Percentiles rank a stretch among this genome's conserved stretches.
phyloP scores from a whole-genome alignment of 1,284 basidiomycete genomes.

The Marasmius sp. region DNA sequence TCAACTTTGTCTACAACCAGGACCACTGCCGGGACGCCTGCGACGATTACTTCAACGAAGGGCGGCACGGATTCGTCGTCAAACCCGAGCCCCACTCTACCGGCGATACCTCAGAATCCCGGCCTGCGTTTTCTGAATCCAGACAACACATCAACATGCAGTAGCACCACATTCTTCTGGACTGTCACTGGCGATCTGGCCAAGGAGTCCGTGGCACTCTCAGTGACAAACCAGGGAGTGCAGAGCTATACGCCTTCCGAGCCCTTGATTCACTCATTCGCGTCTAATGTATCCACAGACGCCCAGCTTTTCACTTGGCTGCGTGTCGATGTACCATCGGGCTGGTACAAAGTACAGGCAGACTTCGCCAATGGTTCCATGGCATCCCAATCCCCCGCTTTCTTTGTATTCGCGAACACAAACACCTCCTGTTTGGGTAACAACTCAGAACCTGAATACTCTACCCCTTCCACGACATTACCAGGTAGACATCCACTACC shows the following conservation, averaged over 20 bases:
- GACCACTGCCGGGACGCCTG: not conserved
- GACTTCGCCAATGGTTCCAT: conserved; percentile 17
- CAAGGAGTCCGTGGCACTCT: not conserved
- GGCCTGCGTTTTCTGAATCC: not conserved
- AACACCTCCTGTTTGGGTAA: conserved; percentile 37
- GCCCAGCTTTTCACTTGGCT: conserved; percentile 28
- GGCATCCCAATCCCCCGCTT: conserved; percentile 17
- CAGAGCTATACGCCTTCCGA: not conserved
- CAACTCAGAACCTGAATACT: not conserved
- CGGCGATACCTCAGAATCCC: not conserved
- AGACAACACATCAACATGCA: not conserved
- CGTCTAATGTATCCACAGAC: conserved; percentile 1
- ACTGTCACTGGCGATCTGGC: not conserved
- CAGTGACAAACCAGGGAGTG: conserved; percentile 3
- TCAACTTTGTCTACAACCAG: not conserved
- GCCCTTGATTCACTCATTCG: conserved; percentile 1
- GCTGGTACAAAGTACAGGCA: conserved; percentile 40
- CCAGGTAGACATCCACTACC: not conserved
- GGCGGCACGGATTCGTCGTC: too few species aligned
- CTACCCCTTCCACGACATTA: not conserved
- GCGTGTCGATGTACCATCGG: conserved; percentile 38
- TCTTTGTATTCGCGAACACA: conserved; percentile 38
- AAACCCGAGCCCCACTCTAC: too few species aligned
- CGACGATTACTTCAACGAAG: too few species aligned
- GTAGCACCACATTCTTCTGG: not conserved